Percentiles rank a stretch among this genome's conserved stretches.
Conservation (phyloP, 768 basidiomycete genomes). For the Amanita subjunquillea region DNA sequence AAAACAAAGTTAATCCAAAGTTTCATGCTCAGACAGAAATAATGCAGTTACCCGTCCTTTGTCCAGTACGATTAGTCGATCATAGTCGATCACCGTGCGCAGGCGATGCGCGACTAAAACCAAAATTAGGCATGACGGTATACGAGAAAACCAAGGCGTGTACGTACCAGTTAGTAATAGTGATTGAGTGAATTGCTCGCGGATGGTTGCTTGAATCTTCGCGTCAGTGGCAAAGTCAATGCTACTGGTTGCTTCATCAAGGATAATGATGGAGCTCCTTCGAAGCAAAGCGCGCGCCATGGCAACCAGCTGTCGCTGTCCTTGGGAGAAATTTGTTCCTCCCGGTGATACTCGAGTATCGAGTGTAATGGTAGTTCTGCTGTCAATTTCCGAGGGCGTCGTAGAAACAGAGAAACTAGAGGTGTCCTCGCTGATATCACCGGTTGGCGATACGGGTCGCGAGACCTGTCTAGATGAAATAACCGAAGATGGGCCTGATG, state of each 20-base stretch:
- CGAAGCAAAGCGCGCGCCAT: conserved; percentile 77
- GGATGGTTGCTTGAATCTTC: conserved; percentile 82
- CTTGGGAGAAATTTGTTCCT: conserved; percentile 87
- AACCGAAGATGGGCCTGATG: conserved; percentile 41
- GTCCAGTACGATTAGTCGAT: conserved; percentile 73
- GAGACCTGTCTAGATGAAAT: conserved; percentile 35
- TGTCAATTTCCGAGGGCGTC: conserved; percentile 43
- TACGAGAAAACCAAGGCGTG: conserved; percentile 4
- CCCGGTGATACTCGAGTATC: conserved; percentile 78
- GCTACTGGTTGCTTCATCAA: conserved; percentile 81
- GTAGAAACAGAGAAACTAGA: conserved; percentile 24
- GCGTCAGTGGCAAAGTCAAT: conserved; percentile 84
- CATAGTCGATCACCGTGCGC: conserved; percentile 74
- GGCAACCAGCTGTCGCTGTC: conserved; percentile 81
- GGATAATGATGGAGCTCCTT: conserved; percentile 61
- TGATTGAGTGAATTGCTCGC: conserved; percentile 73
- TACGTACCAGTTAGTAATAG: conserved; percentile 44
- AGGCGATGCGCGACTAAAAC: conserved; percentile 59
- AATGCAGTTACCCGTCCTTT: conserved; percentile 34
- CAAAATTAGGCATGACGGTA: not conserved
- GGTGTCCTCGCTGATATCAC: conserved; percentile 27
- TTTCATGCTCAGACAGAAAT: not conserved
- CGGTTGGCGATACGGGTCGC: conserved; percentile 28
- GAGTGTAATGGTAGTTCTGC: conserved; percentile 48
- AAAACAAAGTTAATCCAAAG: not conserved